These are phyloP conservation scores for Priceomyces carsonii DNA, from an alignment of 805 yeast genomes.

Conservation along the genomic window DNA sequence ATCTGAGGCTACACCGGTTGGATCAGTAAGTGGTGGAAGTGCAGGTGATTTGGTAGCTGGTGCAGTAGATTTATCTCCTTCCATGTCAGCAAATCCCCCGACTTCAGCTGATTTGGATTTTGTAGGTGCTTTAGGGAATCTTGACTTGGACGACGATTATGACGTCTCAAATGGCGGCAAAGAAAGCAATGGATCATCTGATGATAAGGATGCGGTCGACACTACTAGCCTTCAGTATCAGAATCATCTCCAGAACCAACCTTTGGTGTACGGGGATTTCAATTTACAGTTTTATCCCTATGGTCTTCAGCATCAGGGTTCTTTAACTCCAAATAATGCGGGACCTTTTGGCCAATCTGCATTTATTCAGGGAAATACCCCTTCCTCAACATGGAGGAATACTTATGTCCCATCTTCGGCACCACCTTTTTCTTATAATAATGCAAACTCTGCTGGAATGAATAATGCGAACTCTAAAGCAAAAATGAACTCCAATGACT, in stretches of 20 bases:
- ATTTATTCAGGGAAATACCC: conserved; percentile 29
- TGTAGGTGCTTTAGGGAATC: conserved; percentile 48
- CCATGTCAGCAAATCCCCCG: conserved; percentile 7
- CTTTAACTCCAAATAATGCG: conserved; percentile 29
- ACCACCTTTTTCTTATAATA: conserved; percentile 31
- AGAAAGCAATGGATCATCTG: conserved; percentile 1
- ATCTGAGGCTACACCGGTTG: conserved; percentile 10
- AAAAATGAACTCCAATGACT: conserved; percentile 3
- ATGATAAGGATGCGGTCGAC: not conserved
- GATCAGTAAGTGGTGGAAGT: conserved; percentile 10
- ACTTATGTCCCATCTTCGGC: conserved; percentile 36
- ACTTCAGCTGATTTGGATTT: conserved; percentile 36
- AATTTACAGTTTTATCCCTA: conserved; percentile 8
- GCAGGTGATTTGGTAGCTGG: conserved; percentile 6
- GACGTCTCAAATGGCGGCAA: conserved; percentile 9
- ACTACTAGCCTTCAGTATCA: not conserved
- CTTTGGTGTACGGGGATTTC: conserved; percentile 9
- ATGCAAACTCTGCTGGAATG: not conserved
- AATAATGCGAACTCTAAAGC: not conserved
- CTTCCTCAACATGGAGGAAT: conserved; percentile 36
- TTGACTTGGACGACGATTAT: conserved; percentile 46
- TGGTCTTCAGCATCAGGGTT: conserved; percentile 21
- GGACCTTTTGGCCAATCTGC: conserved; percentile 17
- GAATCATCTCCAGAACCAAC: conserved; percentile 6
- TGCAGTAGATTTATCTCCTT: conserved; percentile 3